Evolutionary conservation across 345 rosid genomes (phyloP), one percentile per base, ranked within the genome.

Genomic region (Erodium maritimum): DNA sequence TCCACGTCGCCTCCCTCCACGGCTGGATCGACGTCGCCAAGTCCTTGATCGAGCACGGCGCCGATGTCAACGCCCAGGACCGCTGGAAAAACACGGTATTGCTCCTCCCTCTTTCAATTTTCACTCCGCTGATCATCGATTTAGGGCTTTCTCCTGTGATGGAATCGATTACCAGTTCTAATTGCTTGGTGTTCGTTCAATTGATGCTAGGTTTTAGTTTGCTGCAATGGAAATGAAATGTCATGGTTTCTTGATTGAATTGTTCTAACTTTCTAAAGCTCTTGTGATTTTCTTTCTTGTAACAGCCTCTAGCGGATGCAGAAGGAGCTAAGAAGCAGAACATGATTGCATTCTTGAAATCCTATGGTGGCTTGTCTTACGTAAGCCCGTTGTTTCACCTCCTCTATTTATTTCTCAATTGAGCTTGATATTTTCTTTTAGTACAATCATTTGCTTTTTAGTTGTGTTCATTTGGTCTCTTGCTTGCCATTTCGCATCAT

Each of bases 11-110:
- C 21, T 93, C 99, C 2, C 94, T 93, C 66, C 96, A 85, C 24
- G 99, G 99, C 23, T 93, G 90, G 96, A 65, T 83, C 78, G 91
- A 89, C 34, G 91, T 93, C 24, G 91, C 88, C 62, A 78, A 83
- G 75, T 89, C 95, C 76, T 72, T 93, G 63, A 75, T 93, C 48
- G 91, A 93, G 55, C 80, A 62, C 57, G 91, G 96, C 56, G 96
- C 99, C 57, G 96, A 93, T 58, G 95, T 93, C 86, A 93, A 93
- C 88, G 94, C 99, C 24, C 96, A 86, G 71, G 99, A 93, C 73
- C 88, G 99, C 55, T 93, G 99, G 99, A 93, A 89, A 77, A 93
- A 93, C 63, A 89, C 99, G 78, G 99, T 93, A 23, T 12, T 18
- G n/a, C n/a, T 17, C 16, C 12, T 50, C 5, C 16, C 19, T 6